Percentiles rank a stretch among this genome's conserved stretches.
Conservation (phyloP, 2,329 filamentous ascomycete genomes). For the Colletotrichum aenigma region DNA sequence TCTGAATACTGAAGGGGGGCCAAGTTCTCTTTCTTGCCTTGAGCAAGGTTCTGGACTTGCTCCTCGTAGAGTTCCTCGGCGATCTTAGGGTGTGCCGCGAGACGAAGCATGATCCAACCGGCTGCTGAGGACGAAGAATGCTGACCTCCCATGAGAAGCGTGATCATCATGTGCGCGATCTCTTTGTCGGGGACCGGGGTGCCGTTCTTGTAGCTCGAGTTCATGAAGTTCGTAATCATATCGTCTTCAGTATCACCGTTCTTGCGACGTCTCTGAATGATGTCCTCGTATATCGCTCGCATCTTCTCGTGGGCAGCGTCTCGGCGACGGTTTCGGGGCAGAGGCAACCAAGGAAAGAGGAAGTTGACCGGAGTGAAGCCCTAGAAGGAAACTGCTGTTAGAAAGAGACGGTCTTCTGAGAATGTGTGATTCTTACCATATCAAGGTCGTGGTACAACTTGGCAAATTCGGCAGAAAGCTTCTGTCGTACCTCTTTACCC, state of each 20-base stretch:
- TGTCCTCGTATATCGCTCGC: constrained; percentile 82
- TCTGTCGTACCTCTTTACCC: constrained; percentile 79
- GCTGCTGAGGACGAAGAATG: constrained; percentile 88
- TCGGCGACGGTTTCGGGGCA: constrained; percentile 72
- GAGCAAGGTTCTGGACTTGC: constrained; percentile 74
- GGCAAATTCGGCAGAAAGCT: constrained; percentile 77
- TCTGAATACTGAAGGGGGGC: constrained; percentile 74
- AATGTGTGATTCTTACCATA: constrained; percentile 44
- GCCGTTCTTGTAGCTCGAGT: constrained; percentile 83
- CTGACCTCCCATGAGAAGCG: constrained; percentile 88
- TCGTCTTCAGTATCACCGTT: constrained; percentile 62
- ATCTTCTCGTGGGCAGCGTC: constrained; percentile 47
- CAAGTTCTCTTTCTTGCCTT: constrained; percentile 62
- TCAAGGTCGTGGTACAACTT: constrained; percentile 87
- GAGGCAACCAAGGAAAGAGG: constrained; percentile 84
- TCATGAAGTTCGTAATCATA: constrained; percentile 92
- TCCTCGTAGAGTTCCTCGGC: constrained; percentile 84
- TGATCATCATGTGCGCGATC: constrained; percentile 93
- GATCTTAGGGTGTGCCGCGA: constrained; percentile 78
- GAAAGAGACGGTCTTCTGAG: not conserved
- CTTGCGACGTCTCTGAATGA: constrained; percentile 74
- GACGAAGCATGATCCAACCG: constrained; percentile 83
- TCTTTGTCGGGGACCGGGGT: constrained; percentile 78
- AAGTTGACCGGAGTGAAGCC: constrained; percentile 91
- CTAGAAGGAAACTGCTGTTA: constrained; percentile 25